phyloP scores from a whole-genome alignment of 441 rosid species.

The Syzygium syzygioides region DNA sequence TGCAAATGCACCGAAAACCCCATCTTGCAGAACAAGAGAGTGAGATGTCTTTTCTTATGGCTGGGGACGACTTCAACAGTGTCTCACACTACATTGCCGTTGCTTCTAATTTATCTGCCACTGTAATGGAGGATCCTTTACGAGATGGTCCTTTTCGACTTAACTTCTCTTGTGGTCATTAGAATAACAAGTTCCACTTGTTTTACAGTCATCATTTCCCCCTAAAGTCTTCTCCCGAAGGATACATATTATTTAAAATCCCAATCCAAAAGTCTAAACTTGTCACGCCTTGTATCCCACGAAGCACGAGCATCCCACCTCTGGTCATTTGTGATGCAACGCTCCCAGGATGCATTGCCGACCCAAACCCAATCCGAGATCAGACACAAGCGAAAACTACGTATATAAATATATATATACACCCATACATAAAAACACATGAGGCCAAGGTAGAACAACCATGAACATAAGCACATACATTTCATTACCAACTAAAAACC shows the following conservation, averaged over 20 bases:
- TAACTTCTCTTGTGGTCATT: neutral
- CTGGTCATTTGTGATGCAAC: too few relatives aligned
- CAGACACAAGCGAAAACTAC: too few relatives aligned
- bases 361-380: too few relatives aligned
- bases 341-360: too few relatives aligned
- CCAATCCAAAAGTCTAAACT: neutral
- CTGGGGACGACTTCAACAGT: conserved; percentile 23
- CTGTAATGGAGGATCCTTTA: conserved; percentile 59
- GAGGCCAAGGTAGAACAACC: too few relatives aligned
- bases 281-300: too few relatives aligned
- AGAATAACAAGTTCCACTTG: neutral
- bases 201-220: neutral
- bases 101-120: conserved; percentile 36
- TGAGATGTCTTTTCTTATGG: conserved; percentile 35
- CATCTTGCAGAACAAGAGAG: conserved; percentile 19
- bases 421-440: too few relatives aligned
- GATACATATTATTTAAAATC: neutral
- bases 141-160: conserved; percentile 74
- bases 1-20: conserved; percentile 71
- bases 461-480: too few relatives aligned
- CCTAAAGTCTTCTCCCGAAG: neutral
- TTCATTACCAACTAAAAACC: too few relatives aligned
- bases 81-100: conserved; percentile 37
- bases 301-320: too few relatives aligned
- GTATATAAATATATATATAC: too few relatives aligned